Evolutionary conservation across 352 stramenopile species (phyloP).

Genomic region (Phytopythium litorale): DNA sequence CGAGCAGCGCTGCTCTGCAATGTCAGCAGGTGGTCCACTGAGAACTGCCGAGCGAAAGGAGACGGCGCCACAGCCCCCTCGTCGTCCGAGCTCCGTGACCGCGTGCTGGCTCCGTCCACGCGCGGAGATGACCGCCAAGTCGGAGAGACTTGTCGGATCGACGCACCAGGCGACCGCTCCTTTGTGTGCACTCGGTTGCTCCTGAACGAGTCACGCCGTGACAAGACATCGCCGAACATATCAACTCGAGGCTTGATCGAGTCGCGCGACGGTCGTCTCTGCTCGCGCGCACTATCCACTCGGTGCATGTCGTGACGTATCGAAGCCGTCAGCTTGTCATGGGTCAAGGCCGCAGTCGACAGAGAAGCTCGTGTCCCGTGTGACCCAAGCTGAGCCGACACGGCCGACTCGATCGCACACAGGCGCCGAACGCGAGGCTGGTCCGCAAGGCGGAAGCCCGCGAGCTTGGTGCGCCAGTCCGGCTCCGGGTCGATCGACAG

Average conservation of each 20-base stretch:
- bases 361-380: neutral
- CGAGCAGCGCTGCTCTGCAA: neutral
- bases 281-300: neutral
- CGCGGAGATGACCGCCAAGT: neutral
- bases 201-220: neutral
- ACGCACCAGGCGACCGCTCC: neutral
- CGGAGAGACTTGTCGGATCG: neutral
- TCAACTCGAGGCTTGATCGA: neutral
- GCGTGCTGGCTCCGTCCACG: neutral
- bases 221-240: neutral
- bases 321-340: neutral
- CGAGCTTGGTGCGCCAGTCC: constrained; percentile 60
- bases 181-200: neutral
- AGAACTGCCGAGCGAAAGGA: neutral
- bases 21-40: neutral
- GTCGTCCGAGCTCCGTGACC: neutral
- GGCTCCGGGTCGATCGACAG: constrained; percentile 49
- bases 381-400: neutral
- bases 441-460: constrained; percentile 17
- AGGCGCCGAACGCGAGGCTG: constrained; percentile 17
- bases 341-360: too few species aligned
- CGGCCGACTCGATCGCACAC: constrained; percentile 2
- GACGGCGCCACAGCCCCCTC: neutral
- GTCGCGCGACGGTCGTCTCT: neutral
- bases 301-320: neutral